A percentile compares a stretch with the other conserved stretches of the same genome.
Conservation (phyloP, 768 basidiomycete genomes). For the Auricularia cornea region DNA sequence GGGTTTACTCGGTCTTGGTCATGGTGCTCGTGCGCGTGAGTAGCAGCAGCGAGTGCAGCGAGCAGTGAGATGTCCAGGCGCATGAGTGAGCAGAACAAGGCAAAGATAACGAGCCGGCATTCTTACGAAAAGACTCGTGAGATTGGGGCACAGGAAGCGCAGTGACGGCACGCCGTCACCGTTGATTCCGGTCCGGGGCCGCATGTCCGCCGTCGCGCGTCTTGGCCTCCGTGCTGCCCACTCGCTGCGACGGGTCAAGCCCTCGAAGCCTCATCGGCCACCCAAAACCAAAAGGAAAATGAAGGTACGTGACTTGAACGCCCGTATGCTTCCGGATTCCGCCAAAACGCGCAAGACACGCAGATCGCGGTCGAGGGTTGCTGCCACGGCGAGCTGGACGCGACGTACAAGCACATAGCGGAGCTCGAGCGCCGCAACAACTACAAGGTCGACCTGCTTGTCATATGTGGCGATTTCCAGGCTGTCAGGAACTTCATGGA, state of each 20-base stretch:
- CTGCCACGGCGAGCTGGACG: conserved; percentile 88
- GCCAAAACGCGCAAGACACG: background rate
- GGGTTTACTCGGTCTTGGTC: no score
- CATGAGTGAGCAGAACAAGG: no score
- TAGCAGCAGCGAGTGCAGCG: background rate
- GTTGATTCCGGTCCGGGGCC: no score
- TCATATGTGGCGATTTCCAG: conserved; percentile 96
- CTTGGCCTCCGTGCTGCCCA: no score
- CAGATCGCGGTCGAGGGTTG: conserved; percentile 91
- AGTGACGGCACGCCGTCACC: no score
- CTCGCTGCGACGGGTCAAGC: background rate
- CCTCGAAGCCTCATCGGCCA: background rate
- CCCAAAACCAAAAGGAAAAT: background rate
- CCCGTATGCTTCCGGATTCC: background rate
- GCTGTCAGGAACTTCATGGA: conserved; percentile 82
- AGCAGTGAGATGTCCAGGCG: background rate
- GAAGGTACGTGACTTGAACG: background rate
- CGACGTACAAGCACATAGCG: conserved; percentile 68
- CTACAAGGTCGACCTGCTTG: conserved; percentile 72
- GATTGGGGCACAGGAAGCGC: no score
- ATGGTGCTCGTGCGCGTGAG: background rate
- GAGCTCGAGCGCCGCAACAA: conserved; percentile 51
- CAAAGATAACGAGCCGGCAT: no score
- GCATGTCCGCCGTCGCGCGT: no score
- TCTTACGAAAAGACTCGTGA: no score